Percentiles rank a stretch among this genome's conserved stretches.
phyloP scores from a whole-genome alignment of 352 stramenopile genomes.

The Elongisporangium undulatum region DNA sequence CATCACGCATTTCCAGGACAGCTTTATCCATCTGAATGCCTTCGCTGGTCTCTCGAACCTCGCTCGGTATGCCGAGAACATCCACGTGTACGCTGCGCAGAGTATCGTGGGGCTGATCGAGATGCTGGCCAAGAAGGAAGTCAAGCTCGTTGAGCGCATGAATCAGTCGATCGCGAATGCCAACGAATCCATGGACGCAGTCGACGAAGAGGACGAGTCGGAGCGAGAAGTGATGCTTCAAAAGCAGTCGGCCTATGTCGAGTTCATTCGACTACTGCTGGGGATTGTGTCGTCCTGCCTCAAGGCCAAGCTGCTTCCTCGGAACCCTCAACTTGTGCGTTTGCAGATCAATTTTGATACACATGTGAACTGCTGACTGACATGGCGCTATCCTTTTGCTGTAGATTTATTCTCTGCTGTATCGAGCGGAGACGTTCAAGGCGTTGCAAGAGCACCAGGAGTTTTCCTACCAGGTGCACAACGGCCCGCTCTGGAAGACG shows the following conservation, averaged over 20 bases:
- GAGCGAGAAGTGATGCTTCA: constrained; percentile 45
- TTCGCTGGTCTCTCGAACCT: constrained; percentile 76
- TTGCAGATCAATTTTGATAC: constrained; percentile 2
- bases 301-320: constrained; percentile 54
- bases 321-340: constrained; percentile 75
- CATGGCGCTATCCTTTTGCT: neutral
- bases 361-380: neutral
- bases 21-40: constrained; percentile 71
- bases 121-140: constrained; percentile 75
- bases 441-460: constrained; percentile 52
- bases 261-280: constrained; percentile 71
- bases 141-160: constrained; percentile 49
- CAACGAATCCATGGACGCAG: neutral
- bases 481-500: constrained; percentile 57
- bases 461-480: constrained; percentile 54
- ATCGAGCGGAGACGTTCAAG: constrained; percentile 56
- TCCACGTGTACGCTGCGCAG: constrained; percentile 73
- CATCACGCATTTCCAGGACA: constrained; percentile 78
- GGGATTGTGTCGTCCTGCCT: constrained; percentile 62
- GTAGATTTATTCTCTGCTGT: constrained; percentile 82
- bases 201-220: constrained; percentile 16
- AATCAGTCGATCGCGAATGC: constrained; percentile 10
- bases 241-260: constrained; percentile 62
- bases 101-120: constrained; percentile 62
- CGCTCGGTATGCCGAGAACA: constrained; percentile 57